phyloP scores from a whole-genome alignment of 148 eudicot species.

The Suaeda aralocaspica region DNA sequence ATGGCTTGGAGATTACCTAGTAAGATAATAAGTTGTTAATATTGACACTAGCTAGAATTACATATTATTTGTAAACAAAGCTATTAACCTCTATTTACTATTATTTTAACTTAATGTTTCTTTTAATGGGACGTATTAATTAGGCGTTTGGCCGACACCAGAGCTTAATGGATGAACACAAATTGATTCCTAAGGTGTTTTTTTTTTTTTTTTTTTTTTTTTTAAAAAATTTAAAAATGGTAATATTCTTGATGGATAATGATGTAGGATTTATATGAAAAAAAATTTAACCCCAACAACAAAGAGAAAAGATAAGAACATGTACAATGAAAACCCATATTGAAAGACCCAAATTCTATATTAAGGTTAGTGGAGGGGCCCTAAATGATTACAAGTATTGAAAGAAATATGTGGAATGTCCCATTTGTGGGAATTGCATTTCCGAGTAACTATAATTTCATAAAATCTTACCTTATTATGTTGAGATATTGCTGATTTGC shows the following conservation, averaged over 20 bases:
- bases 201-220: background rate
- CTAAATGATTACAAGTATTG: conserved; percentile 10
- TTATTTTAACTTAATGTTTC: too few species aligned
- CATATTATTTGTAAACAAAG: too few species aligned
- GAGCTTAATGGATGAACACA: conserved; percentile 4
- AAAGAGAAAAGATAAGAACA: background rate
- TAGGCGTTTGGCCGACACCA: background rate
- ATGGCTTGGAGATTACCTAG: too few species aligned
- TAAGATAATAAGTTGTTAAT: too few species aligned
- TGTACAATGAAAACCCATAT: background rate
- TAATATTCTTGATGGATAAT: conserved; percentile 8
- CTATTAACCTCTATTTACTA: too few species aligned
- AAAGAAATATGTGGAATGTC: background rate
- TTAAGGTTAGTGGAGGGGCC: conserved; percentile 15
- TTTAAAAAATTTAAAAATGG: background rate
- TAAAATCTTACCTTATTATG: background rate
- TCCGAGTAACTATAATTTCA: background rate
- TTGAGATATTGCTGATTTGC: conserved; percentile 16
- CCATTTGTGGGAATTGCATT: conserved; percentile 5
- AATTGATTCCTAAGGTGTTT: background rate
- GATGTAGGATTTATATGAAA: background rate
- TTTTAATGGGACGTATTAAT: background rate
- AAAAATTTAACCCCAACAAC: background rate
- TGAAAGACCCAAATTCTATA: too few species aligned
- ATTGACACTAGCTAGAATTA: too few species aligned